Base-by-base conservation (phyloP, 1,139 yeast species). In the Hansenula sp. region DNA sequence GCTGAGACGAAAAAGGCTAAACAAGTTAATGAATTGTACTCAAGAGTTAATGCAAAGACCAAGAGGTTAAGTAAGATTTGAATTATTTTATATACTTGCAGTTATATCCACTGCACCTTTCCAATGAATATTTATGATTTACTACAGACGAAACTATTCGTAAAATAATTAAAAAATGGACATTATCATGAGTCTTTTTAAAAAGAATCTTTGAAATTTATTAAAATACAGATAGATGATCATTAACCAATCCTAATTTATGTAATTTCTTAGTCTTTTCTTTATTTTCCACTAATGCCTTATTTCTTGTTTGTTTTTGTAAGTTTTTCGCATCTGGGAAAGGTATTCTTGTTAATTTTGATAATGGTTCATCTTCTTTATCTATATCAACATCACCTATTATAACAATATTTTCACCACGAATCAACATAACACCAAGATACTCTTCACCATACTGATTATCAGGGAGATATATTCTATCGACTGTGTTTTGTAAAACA, bases 321-420 rank as follows among this genome's bases (percentile, higher is more conserved):
- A 71, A 72, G 17, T 53, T 52, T 54, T 76, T 77, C 6, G 93
- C 94, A 40, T 74, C 77, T 42, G 71, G 74, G 60, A 77, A 86
- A 25, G 84, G 76, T 30, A 87, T 71, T 58, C 77, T 79, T 47
- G 74, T 70, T 62, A 81, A 71, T 17, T 67, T 65, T 38, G 73
- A 73, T 59, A 86, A 72, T 47, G 86, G 84, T 49, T 72, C 79
- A 59, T 86, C 96, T 64, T 91, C 97, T 54, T 71, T 77, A 60
- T 89, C 96, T 51, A 90, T 85, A 63, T 93, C 97, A 33, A 93
- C 77, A 62, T 93, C 98, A 19, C 99, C 99, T 65, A 93, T 67
- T 81, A 91, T 79, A n/a, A 91, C 95, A 15, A 93, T 95, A 59
- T 93, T 93, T 65, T 93, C 99, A 50, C 99, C 99, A 67, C 99